Evolutionary conservation across 352 stramenopile species (phyloP).

Genomic region (Phytopythium mirpurense): DNA sequence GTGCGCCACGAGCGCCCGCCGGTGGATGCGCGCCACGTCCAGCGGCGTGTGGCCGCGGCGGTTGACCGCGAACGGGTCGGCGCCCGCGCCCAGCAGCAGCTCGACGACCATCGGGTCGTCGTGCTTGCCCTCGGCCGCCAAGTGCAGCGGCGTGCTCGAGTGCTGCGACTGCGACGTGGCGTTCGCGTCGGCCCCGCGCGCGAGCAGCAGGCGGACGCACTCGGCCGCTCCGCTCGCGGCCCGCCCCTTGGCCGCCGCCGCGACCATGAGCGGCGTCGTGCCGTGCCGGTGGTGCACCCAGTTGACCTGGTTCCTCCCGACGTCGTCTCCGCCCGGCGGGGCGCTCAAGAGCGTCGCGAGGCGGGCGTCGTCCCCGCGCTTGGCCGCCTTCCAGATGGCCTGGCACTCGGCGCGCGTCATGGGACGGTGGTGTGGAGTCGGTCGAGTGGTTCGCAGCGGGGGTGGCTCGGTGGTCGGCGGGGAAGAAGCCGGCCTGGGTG

Average conservation of each 20-base stretch:
- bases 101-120: conserved; percentile 42
- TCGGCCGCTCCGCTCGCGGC: conserved; percentile 23
- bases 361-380: conserved; percentile 18
- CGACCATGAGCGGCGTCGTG: conserved; percentile 65
- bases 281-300: conserved; percentile 35
- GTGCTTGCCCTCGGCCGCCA: conserved; percentile 37
- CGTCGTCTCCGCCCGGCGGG: conserved; percentile 6
- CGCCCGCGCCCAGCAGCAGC: conserved; percentile 39
- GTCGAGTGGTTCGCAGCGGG: no score
- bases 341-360: conserved; percentile 20
- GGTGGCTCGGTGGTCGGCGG: not conserved
- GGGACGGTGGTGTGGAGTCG: not conserved
- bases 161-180: conserved; percentile 29
- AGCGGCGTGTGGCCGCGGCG: conserved; percentile 44
- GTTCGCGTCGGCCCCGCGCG: conserved; percentile 41
- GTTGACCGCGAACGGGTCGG: conserved; percentile 51
- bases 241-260: conserved; percentile 7
- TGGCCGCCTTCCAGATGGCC: conserved; percentile 26
- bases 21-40: conserved; percentile 48
- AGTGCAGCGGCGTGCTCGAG: conserved; percentile 62
- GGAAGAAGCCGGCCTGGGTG: not conserved
- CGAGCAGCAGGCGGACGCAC: conserved; percentile 33
- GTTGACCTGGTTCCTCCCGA: conserved; percentile 25
- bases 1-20: conserved; percentile 23
- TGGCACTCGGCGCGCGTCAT: conserved; percentile 30